Evolutionary conservation across 805 yeast genomes (phyloP), one percentile per base, ranked within the genome.

Genomic region (Candida methanosorbosa): DNA sequence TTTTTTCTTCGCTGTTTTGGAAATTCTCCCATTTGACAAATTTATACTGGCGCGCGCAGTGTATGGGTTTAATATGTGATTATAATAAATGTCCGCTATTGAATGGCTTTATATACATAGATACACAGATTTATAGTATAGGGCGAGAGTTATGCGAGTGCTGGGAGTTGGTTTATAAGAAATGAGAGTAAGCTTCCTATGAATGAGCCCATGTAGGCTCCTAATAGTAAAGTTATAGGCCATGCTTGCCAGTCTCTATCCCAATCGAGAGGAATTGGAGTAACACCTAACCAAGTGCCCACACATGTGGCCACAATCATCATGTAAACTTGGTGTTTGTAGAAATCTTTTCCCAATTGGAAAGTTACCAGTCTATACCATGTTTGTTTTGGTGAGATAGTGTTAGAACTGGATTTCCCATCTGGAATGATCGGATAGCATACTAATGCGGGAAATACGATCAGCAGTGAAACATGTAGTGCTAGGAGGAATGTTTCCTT

Each of bases 261-360:
- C 98, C 98, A 90, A 57, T 90, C 98, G 39, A 92, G 66, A 0
- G 97, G 97, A 38, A 92, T 87, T 1, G 95, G 97, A 25, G 84
- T 57, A 3, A 90, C 95, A 13, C 97, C 97, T 1, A 86, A 44
- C 97, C 97, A 90, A 6, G 88, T 76, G 2, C 96, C 95, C 9
- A 81, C 27, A 27, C 66, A 42, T 1, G 66, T 57, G 4, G 72
- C 73, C 9, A 67, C 34, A 5, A 67, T 48, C 3, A 62, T 61
- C 23, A 58, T 49, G 36, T 63, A 67, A n/a, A 63, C 46, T 30
- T 53, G 58, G 27, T 55, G 52, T 11, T 39, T 43, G 35, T 48
- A 46, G 41, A 56, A 54, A 17, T 30, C 28, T 9, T 38, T 33
- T 5, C 45, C 51, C 17, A 53, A 44, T 36, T 46, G 61, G 44